Percentiles rank a stretch among this genome's conserved stretches.
Conservation (phyloP, 2,329 filamentous ascomycete genomes). For the Epichloe sibirici region DNA sequence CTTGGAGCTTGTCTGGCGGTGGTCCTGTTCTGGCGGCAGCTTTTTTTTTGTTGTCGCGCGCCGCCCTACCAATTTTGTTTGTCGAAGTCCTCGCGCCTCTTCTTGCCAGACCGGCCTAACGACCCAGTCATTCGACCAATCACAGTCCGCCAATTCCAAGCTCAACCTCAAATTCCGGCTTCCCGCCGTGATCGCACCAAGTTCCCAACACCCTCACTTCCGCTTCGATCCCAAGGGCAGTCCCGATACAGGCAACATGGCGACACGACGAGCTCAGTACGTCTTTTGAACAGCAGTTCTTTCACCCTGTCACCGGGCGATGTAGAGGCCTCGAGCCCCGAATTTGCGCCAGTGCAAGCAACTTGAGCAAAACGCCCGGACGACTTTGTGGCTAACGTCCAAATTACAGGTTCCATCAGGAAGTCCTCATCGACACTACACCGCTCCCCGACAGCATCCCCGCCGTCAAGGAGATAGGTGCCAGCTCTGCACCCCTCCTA, state of each 20-base stretch:
- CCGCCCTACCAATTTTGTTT: conserved; percentile 2
- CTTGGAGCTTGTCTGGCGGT: not conserved
- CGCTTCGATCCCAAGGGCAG: conserved; percentile 15
- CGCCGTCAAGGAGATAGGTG: conserved; percentile 84
- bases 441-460: conserved; percentile 87
- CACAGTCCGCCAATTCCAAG: conserved; percentile 26
- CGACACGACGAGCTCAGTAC: conserved; percentile 30
- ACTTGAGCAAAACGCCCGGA: not conserved
- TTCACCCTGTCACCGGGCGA: not conserved
- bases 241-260: conserved; percentile 24
- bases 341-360: not conserved
- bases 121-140: conserved; percentile 22
- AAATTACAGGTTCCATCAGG: conserved; percentile 73
- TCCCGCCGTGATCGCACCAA: conserved; percentile 1
- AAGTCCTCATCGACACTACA: conserved; percentile 88
- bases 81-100: not conserved
- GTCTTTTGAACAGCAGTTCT: conserved; percentile 9
- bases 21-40: not conserved
- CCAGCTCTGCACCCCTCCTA: conserved; percentile 81
- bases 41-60: conserved; percentile 6
- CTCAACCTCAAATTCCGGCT: conserved; percentile 20
- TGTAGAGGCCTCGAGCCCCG: not conserved
- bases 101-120: conserved; percentile 17
- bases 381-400: conserved; percentile 14
- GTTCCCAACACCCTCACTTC: conserved; percentile 17